These are phyloP conservation scores for Globisporangium cystogenes DNA, from an alignment of 352 stramenopile genomes.

Conservation along the genomic window DNA sequence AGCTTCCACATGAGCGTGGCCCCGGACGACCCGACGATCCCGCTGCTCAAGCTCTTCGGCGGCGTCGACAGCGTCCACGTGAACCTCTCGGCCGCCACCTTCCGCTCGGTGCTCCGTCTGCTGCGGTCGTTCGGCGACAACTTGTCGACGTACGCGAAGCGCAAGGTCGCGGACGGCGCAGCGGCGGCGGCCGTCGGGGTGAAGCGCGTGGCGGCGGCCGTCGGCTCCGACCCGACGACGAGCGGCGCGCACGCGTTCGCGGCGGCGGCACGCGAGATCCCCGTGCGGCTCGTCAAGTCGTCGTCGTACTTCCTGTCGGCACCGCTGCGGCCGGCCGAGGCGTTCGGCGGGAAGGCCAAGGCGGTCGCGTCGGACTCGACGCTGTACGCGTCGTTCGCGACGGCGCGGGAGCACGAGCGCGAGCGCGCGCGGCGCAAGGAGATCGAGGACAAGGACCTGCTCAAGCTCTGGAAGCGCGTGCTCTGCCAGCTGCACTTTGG, in stretches of 20 bases:
- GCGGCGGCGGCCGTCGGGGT: background rate
- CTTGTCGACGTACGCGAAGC: slow-evolving; percentile 38
- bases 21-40: slow-evolving; percentile 70
- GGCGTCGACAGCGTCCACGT: slow-evolving; percentile 62
- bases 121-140: slow-evolving; percentile 70
- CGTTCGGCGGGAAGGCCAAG: slow-evolving; percentile 9
- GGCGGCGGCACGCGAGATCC: slow-evolving; percentile 12
- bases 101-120: slow-evolving; percentile 49
- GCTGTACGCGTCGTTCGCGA: slow-evolving; percentile 30
- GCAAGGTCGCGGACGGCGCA: slow-evolving; percentile 14
- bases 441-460: slow-evolving; percentile 56
- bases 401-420: slow-evolving; percentile 29
- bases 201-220: background rate
- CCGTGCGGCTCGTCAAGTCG: slow-evolving; percentile 13
- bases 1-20: slow-evolving; percentile 76
- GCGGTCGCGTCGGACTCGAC: slow-evolving; percentile 21
- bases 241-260: slow-evolving; percentile 2
- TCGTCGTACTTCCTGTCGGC: slow-evolving; percentile 17
- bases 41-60: slow-evolving; percentile 71
- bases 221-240: slow-evolving; percentile 11
- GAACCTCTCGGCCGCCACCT: slow-evolving; percentile 64
- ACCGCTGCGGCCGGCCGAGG: slow-evolving; percentile 2
- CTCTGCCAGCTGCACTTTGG: slow-evolving; percentile 55
- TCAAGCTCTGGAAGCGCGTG: slow-evolving; percentile 77
- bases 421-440: slow-evolving; percentile 39